phyloP scores from a whole-genome alignment of 805 yeast species.

The Spathaspora boniae region DNA sequence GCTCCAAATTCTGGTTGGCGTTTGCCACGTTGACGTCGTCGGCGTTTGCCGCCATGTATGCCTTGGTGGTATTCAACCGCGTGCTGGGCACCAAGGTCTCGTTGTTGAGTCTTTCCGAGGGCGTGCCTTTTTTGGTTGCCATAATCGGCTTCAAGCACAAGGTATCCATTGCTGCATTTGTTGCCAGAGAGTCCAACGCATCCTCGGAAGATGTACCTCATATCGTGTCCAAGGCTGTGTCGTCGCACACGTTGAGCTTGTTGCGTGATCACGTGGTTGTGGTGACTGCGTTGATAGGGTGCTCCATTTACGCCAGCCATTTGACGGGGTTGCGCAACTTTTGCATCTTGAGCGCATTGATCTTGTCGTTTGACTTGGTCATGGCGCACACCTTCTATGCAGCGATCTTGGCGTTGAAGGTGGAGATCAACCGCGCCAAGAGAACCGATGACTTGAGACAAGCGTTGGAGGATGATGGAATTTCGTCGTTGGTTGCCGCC shows the following conservation, averaged over 20 bases:
- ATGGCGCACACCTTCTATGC: slow-evolving; percentile 78
- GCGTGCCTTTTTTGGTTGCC: slow-evolving; percentile 89
- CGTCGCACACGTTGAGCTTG: slow-evolving; percentile 46
- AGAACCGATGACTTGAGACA: slow-evolving; percentile 72
- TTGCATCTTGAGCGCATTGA: slow-evolving; percentile 68
- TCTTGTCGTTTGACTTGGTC: slow-evolving; percentile 66
- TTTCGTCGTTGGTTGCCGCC: slow-evolving; percentile 65
- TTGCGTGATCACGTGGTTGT: slow-evolving; percentile 76
- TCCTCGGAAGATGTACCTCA: slow-evolving; percentile 40
- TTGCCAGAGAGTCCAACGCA: slow-evolving; percentile 38
- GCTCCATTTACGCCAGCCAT: slow-evolving; percentile 60
- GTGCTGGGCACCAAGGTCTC: slow-evolving; percentile 61
- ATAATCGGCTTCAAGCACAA: slow-evolving; percentile 90
- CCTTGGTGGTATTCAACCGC: slow-evolving; percentile 57
- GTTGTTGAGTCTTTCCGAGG: slow-evolving; percentile 76
- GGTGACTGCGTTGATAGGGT: slow-evolving; percentile 64
- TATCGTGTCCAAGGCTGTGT: slow-evolving; percentile 40
- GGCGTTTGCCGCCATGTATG: slow-evolving; percentile 78
- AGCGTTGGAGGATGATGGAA: slow-evolving; percentile 91
- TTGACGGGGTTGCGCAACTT: slow-evolving; percentile 77
- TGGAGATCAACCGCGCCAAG: slow-evolving; percentile 84
- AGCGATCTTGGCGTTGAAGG: slow-evolving; percentile 79
- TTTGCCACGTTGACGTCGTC: slow-evolving; percentile 76
- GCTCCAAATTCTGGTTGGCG: slow-evolving; percentile 86
- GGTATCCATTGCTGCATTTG: slow-evolving; percentile 62